Conservation (phyloP, 495 filamentous ascomycete genomes). For the Daldinia grandis region DNA sequence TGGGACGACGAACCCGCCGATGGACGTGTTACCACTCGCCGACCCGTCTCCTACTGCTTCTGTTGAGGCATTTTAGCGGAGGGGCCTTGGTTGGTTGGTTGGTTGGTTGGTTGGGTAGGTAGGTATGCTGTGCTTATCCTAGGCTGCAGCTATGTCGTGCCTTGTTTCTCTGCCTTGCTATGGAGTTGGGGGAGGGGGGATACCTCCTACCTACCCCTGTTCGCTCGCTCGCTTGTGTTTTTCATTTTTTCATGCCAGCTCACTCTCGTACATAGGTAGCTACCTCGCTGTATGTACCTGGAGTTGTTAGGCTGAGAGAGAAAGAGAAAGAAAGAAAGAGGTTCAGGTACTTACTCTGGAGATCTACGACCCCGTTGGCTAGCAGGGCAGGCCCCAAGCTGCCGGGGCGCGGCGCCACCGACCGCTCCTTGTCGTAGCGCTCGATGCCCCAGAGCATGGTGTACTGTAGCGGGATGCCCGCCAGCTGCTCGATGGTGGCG, state of each 20-base stretch:
- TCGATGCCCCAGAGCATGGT: conserved; percentile 1
- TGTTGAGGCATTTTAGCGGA: not conserved
- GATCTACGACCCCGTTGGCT: not conserved
- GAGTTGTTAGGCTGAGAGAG: not conserved
- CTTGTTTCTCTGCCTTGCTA: not conserved
- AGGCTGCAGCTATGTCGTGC: not conserved
- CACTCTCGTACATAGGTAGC: not conserved
- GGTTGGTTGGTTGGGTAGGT: too few relatives aligned
- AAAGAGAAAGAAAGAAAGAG: too few relatives aligned
- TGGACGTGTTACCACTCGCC: not conserved
- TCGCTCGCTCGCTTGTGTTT: not conserved
- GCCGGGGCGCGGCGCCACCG: not conserved
- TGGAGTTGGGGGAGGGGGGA: not conserved
- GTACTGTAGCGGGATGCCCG: not conserved
- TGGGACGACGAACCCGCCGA: not conserved
- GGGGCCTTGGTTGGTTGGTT: too few relatives aligned
- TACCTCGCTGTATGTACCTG: not conserved
- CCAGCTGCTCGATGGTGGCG: not conserved
- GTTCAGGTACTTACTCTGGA: conserved; percentile 8
- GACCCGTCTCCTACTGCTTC: conserved; percentile 8
- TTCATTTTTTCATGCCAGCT: not conserved
- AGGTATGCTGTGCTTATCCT: not conserved
- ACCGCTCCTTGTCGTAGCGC: not conserved
- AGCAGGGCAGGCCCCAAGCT: conserved; percentile 11
- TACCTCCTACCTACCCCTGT: not conserved